A percentile compares a stretch with the other conserved stretches of the same genome.
Conservation (phyloP, 139 green algal species). For the Yamagishiella unicocca region DNA sequence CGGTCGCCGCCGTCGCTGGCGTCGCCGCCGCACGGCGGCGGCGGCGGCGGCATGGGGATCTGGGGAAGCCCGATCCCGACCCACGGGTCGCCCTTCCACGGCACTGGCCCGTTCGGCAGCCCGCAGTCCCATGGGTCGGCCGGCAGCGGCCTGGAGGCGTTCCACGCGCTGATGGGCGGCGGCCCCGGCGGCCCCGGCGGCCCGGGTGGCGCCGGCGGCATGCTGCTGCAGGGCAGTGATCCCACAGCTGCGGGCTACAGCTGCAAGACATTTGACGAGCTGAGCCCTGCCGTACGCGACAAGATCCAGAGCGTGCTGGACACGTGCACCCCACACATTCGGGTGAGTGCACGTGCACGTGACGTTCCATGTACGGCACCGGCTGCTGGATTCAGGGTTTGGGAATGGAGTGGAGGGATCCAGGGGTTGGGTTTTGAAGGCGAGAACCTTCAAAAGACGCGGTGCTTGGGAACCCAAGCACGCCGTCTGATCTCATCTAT, state of each 20-base stretch:
- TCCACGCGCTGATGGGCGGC: slow-evolving; percentile 28
- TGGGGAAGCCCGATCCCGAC: not conserved
- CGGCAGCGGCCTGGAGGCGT: slow-evolving; percentile 16
- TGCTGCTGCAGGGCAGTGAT: slow-evolving; percentile 10
- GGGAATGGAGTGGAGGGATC: too few species aligned
- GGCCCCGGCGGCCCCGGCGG: not conserved
- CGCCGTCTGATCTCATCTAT: not conserved
- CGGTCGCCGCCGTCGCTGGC: slow-evolving; percentile 16
- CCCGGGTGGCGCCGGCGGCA: not conserved
- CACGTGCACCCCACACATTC: slow-evolving; percentile 32
- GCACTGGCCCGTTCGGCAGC: not conserved
- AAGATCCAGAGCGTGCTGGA: slow-evolving; percentile 47
- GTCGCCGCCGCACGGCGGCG: not conserved
- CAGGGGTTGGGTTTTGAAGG: too few species aligned
- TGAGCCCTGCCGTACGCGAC: slow-evolving; percentile 11
- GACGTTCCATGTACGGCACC: too few species aligned
- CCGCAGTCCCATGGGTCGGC: not conserved
- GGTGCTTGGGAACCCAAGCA: too few species aligned
- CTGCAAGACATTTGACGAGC: slow-evolving; percentile 34
- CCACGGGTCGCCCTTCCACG: not conserved
- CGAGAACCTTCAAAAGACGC: too few species aligned
- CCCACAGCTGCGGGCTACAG: slow-evolving; percentile 13
- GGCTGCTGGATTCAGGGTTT: too few species aligned
- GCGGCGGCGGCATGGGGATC: not conserved
- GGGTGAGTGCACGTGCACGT: slow-evolving; percentile 15